These are phyloP conservation scores for Astraeus odoratus DNA, from an alignment of 768 basidiomycete species.

Conservation along the genomic window DNA sequence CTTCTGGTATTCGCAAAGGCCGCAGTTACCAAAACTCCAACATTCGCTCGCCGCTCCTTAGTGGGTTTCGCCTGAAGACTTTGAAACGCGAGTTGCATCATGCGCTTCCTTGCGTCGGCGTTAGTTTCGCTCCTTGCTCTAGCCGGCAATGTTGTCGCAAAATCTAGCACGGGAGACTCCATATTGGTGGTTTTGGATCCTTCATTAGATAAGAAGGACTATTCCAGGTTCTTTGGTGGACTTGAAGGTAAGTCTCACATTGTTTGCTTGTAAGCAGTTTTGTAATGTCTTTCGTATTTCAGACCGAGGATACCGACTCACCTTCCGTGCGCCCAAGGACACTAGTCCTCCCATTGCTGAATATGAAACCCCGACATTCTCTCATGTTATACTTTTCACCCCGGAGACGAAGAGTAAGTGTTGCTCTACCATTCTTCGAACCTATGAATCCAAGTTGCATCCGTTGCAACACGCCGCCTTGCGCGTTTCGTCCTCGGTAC, in stretches of 20 bases:
- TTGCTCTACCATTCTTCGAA: no score
- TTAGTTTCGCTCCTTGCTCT: conserved; percentile 26
- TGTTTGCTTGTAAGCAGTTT: not conserved
- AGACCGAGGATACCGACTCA: conserved; percentile 83
- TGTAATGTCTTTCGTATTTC: conserved; percentile 2
- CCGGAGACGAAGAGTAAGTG: conserved; percentile 75
- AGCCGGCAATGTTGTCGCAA: conserved; percentile 32
- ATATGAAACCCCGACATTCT: conserved; percentile 69
- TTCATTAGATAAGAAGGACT: conserved; percentile 55
- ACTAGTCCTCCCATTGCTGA: conserved; percentile 57
- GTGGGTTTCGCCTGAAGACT: not conserved
- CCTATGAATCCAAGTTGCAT: not conserved
- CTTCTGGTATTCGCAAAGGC: no score
- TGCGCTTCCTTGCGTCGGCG: conserved; percentile 23
- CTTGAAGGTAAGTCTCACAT: conserved; percentile 51
- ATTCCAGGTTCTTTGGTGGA: conserved; percentile 75
- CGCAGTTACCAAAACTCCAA: no score
- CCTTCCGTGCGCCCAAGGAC: conserved; percentile 80
- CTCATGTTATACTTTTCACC: conserved; percentile 82
- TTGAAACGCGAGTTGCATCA: conserved; percentile 6
- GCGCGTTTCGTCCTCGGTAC: not conserved
- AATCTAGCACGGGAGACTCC: conserved; percentile 74
- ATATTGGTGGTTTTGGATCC: conserved; percentile 85
- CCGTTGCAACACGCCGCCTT: not conserved
- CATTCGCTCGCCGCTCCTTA: no score